Conservation (phyloP, 2,329 filamentous ascomycete species). For the Sclerotinia minor region DNA sequence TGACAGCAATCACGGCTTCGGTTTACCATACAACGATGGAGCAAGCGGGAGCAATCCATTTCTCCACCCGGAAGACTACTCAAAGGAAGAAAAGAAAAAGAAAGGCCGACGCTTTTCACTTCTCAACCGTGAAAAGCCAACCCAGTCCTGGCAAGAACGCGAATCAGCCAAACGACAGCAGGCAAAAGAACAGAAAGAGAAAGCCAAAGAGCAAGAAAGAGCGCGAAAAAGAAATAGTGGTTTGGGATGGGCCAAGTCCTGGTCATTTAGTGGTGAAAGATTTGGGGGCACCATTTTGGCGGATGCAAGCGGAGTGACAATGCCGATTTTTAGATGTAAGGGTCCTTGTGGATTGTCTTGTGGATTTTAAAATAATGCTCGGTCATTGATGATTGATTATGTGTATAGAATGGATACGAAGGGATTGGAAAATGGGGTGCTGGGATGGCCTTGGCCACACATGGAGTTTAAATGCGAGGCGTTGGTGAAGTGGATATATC, state of each 20-base stretch:
- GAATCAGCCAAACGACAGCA: not conserved
- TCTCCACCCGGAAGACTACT: not conserved
- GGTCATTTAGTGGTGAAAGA: slow-evolving; percentile 20
- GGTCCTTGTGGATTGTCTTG: slow-evolving; percentile 13
- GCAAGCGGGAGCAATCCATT: not conserved
- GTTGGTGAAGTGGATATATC: not conserved
- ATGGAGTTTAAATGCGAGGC: not conserved
- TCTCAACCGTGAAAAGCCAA: not conserved
- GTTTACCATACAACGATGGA: not conserved
- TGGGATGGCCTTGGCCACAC: not conserved
- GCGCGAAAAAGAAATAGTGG: slow-evolving; percentile 15
- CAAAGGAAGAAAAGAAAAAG: not conserved
- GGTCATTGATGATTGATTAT: not conserved
- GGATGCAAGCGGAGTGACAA: slow-evolving; percentile 9
- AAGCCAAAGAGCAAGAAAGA: slow-evolving; percentile 9
- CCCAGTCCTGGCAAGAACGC: not conserved
- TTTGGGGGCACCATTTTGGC: slow-evolving; percentile 19
- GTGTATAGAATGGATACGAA: not conserved
- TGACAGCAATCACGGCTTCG: not conserved
- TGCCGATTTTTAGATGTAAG: slow-evolving; percentile 22
- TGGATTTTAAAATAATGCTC: not conserved
- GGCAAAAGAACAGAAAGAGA: not conserved
- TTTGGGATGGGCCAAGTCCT: slow-evolving; percentile 18
- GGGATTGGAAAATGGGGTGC: not conserved
- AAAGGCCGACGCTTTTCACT: no score